Percentiles rank a stretch among this genome's conserved stretches.
These are phyloP conservation scores for Ogataea hybrid DNA, from an alignment of 1,139 yeast species.

Conservation along the genomic window DNA sequence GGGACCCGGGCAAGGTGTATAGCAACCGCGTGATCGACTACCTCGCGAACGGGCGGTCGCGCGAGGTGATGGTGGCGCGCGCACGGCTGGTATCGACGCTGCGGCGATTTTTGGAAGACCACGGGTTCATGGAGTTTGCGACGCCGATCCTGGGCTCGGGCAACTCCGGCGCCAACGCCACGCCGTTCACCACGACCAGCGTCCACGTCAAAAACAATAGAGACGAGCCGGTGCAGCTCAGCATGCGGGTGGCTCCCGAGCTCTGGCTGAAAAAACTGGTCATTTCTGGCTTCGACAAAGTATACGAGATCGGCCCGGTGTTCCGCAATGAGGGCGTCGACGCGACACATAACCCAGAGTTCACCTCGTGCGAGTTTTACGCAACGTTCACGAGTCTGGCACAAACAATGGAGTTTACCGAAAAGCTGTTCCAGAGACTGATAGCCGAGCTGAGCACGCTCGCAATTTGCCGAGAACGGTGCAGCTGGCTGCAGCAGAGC, in stretches of 20 bases:
- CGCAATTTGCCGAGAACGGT: conserved; percentile 28
- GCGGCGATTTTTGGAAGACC: conserved; percentile 51
- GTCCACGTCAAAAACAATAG: conserved; percentile 41
- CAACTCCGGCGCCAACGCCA: conserved; percentile 88
- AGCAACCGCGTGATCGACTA: conserved; percentile 74
- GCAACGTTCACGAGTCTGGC: conserved; percentile 71
- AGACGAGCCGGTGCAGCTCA: conserved; percentile 38
- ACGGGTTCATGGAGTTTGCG: conserved; percentile 76
- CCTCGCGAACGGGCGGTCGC: conserved; percentile 53
- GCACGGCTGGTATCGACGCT: conserved; percentile 52
- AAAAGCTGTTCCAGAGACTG: conserved; percentile 45
- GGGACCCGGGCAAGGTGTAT: conserved; percentile 56
- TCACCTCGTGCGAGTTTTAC: conserved; percentile 91
- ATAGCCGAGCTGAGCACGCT: conserved; percentile 16
- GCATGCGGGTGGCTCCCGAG: conserved; percentile 90
- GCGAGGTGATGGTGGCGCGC: conserved; percentile 51
- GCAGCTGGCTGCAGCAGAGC: conserved; percentile 21
- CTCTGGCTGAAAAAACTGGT: conserved; percentile 84
- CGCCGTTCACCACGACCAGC: conserved; percentile 66
- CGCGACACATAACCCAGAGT: conserved; percentile 93
- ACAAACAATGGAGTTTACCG: conserved; percentile 66
- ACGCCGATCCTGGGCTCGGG: conserved; percentile 77
- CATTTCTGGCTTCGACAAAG: conserved; percentile 79
- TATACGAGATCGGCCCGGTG: conserved; percentile 81
- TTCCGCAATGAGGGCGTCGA: conserved; percentile 95